Conservation (phyloP, 192 early-diverging fungal genomes). For the Coemansia brasiliensis region DNA sequence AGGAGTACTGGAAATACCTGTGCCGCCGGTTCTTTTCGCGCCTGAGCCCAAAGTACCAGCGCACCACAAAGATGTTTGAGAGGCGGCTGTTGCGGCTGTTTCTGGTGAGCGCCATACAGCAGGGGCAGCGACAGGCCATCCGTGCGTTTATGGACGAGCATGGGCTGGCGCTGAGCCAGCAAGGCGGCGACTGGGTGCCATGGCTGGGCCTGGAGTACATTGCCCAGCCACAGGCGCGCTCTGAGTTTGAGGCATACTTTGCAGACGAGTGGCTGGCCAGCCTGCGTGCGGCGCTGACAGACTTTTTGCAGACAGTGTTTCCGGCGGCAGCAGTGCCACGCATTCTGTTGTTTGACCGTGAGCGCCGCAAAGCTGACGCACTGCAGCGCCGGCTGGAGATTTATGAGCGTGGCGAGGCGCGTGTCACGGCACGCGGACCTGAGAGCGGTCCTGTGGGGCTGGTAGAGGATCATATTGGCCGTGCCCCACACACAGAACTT, state of each 20-base stretch:
- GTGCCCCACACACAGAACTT: slow-evolving; percentile 4
- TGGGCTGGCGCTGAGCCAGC: slow-evolving; percentile 39
- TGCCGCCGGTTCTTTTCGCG: slow-evolving; percentile 50
- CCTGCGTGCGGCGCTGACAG: slow-evolving; percentile 33
- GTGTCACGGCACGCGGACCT: slow-evolving; percentile 26
- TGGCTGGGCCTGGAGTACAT: slow-evolving; percentile 54
- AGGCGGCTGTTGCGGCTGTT: slow-evolving; percentile 51
- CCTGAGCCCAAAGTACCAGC: slow-evolving; percentile 55
- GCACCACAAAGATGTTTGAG: slow-evolving; percentile 53
- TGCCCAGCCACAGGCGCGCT: slow-evolving; percentile 25
- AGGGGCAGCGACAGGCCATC: slow-evolving; percentile 15
- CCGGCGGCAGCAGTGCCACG: slow-evolving; percentile 53
- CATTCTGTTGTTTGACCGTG: slow-evolving; percentile 51
- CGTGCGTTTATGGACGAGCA: slow-evolving; percentile 41
- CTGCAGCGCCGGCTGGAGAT: slow-evolving; percentile 25
- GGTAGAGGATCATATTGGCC: slow-evolving; percentile 50
- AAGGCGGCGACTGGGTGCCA: slow-evolving; percentile 55
- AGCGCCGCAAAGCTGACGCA: slow-evolving; percentile 36
- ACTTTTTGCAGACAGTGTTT: slow-evolving; percentile 53
- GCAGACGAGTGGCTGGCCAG: slow-evolving; percentile 42
- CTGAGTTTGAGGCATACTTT: slow-evolving; percentile 53
- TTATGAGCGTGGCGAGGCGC: slow-evolving; percentile 43
- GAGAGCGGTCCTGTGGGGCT: slow-evolving; percentile 15
- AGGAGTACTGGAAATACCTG: slow-evolving; percentile 51
- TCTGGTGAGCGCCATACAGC: slow-evolving; percentile 36